Percentiles rank a stretch among this genome's conserved stretches.
phyloP scores from a whole-genome alignment of 495 filamentous ascomycete genomes.

The Aspergillus leporis region DNA sequence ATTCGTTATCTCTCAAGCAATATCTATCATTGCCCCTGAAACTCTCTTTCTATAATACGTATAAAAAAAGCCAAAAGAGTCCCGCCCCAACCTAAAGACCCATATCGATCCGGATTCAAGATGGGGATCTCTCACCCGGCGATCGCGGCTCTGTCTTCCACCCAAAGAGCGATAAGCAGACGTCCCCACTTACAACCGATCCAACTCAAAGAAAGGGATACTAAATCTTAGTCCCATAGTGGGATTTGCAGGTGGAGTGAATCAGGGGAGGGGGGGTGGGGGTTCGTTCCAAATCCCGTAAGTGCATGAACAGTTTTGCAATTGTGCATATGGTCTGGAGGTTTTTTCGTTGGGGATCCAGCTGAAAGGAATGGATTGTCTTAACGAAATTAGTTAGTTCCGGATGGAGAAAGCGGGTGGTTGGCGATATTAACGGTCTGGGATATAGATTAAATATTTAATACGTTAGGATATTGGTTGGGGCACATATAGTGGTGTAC shows the following conservation, averaged over 20 bases:
- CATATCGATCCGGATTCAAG: conserved; percentile 1
- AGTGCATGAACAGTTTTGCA: not conserved
- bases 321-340: not conserved
- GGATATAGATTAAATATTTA: not conserved
- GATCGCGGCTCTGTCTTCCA: conserved; percentile 13
- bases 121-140: conserved; percentile 11
- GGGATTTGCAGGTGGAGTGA: not conserved
- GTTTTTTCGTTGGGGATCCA: not conserved
- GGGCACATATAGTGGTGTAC: no score
- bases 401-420: no score
- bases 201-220: not conserved
- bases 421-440: not conserved
- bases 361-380: not conserved
- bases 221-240: no score
- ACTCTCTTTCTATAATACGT: no score
- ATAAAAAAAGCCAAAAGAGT: not conserved
- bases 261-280: not conserved
- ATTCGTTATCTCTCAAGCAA: no score
- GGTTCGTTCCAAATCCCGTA: conserved; percentile 3
- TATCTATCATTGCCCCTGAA: not conserved
- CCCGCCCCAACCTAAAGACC: not conserved
- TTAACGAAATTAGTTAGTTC: not conserved
- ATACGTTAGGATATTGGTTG: no score
- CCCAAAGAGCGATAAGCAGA: conserved; percentile 7
- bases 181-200: not conserved